Base-by-base conservation (phyloP, 2,329 filamentous ascomycete species). In the Plectosphaerella plurivora region DNA sequence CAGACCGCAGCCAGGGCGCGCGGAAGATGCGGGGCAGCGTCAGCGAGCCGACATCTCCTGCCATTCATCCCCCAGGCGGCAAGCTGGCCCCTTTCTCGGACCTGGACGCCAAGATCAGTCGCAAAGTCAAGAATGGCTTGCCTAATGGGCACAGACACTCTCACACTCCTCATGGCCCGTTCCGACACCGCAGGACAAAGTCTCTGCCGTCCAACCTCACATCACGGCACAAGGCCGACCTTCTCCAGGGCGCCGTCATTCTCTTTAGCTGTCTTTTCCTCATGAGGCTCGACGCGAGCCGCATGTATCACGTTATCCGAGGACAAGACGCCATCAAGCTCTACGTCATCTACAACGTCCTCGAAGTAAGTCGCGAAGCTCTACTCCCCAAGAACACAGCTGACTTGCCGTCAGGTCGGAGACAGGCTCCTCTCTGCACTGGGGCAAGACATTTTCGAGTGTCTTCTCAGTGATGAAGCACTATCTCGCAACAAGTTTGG, bases 331-430 rank as follows among this genome's bases (percentile, higher is more conserved):
- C 93, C 8, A 97, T 99, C 73, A 99, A 99, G 67, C 81, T 99
- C 11, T 99, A 99, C 67, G 94, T 99, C 54, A 97, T 99, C 51
- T 99, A 96, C 76, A 99, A 99, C 64, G 89, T 97, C 35, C 82
- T 99, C 5, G 94, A 99, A 71, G 84, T 86, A 64, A 55, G 67
- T 58, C 5, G 14, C 45, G 42, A 9, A 33, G 11, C 28, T 10
- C 18, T 16, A 16, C n/a, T 12, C 33, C 20, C 4, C n/a, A 16
- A 10, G 15, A 20, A 11, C 5, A 7, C 20, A 15, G 51, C 52
- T 51, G 41, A 50, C 33, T 45, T 42, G 47, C 20, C 8, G 22
- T 1, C 36, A 77, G 74, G 89, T 95, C 2, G 88, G 88, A 51
- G 94, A 99, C 68, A 87, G 92, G 8, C 79, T 99, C 0, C 83